Base-by-base conservation (phyloP, 192 early-diverging fungal genomes). In the Physocladia obscura region DNA sequence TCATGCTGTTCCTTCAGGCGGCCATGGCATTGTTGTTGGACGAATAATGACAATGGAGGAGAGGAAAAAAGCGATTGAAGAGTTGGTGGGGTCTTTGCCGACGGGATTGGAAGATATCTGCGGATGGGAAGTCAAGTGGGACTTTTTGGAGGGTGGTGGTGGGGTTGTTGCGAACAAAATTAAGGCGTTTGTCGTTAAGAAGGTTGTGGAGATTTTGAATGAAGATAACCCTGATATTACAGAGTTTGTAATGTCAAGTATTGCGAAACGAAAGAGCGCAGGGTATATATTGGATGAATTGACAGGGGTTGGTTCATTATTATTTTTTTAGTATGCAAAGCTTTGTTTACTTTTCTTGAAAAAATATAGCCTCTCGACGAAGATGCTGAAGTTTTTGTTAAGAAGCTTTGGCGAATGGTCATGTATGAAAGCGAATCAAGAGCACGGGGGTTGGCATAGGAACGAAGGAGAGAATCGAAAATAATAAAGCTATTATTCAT, bases 401-500 rank as follows among this genome's bases (percentile, higher is more conserved):
- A 88, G 70, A 89, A 89, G 59, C 75, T 97, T 11, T 98, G 95
- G 95, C 82, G 93, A 40, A 89, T 88, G 81, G 69, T 94, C 11
- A 92, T 94, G 39, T 93, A 84, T 74, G 93, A 94, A 67, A 92
- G 90, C 2, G 93, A 94, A 73, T 77, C 84, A 31, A 76, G 84
- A 62, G 76, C 83, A 17, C 67, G 70, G 26, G 84, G 87, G 6
- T 71, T 89, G 36, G 72, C 57, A 49, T 89, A 67, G 77, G 51
- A n/a, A n/a, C n/a, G n/a, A n/a, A n/a, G n/a, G n/a, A n/a, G n/a
- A n/a, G n/a, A n/a, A n/a, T n/a, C n/a, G n/a, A n/a, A n/a, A n/a
- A n/a, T n/a, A 59, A 35, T 3, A 30, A 6, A 37, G 59, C 38
- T 19, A 6, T 13, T 19, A 13, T 24, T 26, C 54, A 19, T 55